Percentiles rank a stretch among this genome's conserved stretches.
Conservation (phyloP, 805 yeast species). For the Ogataea neopini region DNA sequence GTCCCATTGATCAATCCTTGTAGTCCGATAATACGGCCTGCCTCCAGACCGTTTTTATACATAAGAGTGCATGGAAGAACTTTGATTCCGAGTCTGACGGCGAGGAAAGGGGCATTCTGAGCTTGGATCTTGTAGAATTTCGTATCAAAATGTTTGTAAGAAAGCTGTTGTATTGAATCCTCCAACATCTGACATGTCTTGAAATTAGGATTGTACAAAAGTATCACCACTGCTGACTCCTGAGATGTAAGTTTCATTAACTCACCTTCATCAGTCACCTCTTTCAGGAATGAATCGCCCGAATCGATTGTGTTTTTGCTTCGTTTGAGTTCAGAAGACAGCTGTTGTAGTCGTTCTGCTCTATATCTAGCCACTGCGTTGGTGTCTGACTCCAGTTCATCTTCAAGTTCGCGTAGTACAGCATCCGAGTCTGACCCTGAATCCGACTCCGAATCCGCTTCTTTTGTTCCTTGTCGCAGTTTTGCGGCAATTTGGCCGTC, state of each 20-base stretch:
- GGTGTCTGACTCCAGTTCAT: constrained; percentile 50
- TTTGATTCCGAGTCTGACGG: constrained; percentile 58
- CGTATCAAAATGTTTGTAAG: constrained; percentile 58
- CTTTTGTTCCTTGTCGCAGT: constrained; percentile 25
- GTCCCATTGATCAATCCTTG: constrained; percentile 49
- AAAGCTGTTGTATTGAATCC: constrained; percentile 42
- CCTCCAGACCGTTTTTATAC: constrained; percentile 61
- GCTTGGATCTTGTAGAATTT: constrained; percentile 59
- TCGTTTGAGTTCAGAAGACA: constrained; percentile 45
- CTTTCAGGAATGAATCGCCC: constrained; percentile 40
- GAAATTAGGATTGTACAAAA: constrained; percentile 64
- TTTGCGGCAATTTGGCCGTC: constrained; percentile 26
- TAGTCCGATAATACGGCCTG: constrained; percentile 66
- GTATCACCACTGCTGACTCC: constrained; percentile 49
- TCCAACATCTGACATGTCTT: constrained; percentile 62
- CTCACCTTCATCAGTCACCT: constrained; percentile 54
- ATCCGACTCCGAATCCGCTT: constrained; percentile 19
- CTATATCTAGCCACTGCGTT: constrained; percentile 48
- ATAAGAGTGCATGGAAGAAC: constrained; percentile 71
- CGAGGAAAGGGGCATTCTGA: constrained; percentile 69
- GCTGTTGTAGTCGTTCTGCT: constrained; percentile 62
- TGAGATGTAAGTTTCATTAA: constrained; percentile 53
- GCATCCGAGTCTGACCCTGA: constrained; percentile 32
- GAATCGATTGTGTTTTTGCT: constrained; percentile 34
- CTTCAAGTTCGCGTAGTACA: constrained; percentile 50